Evolutionary conservation across 768 basidiomycete species (phyloP), one percentile per base, ranked within the genome.

Genomic region (Ephemerocybe angulata): DNA sequence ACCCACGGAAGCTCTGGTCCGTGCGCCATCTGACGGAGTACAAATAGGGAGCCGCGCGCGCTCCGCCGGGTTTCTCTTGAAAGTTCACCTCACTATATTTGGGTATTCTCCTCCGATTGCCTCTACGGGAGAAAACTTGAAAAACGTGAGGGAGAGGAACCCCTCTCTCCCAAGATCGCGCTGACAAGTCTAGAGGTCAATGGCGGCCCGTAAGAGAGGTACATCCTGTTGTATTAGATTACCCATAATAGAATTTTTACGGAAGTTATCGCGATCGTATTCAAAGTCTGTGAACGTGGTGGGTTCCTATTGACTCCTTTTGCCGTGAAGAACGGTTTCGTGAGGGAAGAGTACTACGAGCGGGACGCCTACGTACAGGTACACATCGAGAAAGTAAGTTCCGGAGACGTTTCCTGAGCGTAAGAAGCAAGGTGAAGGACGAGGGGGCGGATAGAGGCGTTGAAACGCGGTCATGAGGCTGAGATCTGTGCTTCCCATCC

Each of bases 1-100:
- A 54, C 62, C 58, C 28, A 22, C 3, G 19, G 43, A 42, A 1
- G 17, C 15, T n/a, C 22, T 71, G 70, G 68, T 71, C 70, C 66
- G 69, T 70, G 69, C 69, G 66, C 65, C 25, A 2, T 11, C 5
- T 29, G 15, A 15, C 22, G 35, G 7, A 17, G 11, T 25, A 29
- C 65, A 68, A 60, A 65, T 58, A 66, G 64, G 37, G 17, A n/a
- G 19, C 21, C 29, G 43, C 15, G 40, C 37, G 27, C 11, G 47
- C 11, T n/a, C 33, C 8, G 2, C 8, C 33, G 41, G 24, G 35
- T 49, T 30, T 48, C 25, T 24, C 29, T 38, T 21, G 53, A 54
- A 53, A 54, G 53, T 54, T 54, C 46, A 38, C 44, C 53, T 38
- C 31, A 31, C 24, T 19, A 46, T 48, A 56, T 57, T 56, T 58